Percentiles rank a stretch among this genome's conserved stretches.
These are phyloP conservation scores for Mycena latifolia DNA, from an alignment of 768 basidiomycete species.

Conservation along the genomic window DNA sequence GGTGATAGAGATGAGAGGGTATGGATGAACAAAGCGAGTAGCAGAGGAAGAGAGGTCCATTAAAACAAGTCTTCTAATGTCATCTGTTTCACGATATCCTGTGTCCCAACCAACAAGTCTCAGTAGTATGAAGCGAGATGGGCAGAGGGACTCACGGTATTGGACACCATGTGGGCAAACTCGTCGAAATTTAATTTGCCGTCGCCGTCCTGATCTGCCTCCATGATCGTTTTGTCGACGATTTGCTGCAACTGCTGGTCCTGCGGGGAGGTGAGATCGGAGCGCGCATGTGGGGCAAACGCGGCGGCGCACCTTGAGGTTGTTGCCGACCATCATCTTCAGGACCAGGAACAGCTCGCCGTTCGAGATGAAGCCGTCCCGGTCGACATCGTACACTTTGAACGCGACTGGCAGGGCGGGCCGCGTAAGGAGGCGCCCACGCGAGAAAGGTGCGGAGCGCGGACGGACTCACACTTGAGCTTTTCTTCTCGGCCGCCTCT, in stretches of 20 bases:
- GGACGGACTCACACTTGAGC: conserved; percentile 79
- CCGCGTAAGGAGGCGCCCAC: conserved; percentile 16
- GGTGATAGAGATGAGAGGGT: conserved; percentile 28
- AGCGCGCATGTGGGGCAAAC: conserved; percentile 15
- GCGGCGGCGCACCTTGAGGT: conserved; percentile 80
- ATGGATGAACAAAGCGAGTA: conserved; percentile 26
- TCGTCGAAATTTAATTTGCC: conserved; percentile 98
- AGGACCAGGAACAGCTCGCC: conserved; percentile 98
- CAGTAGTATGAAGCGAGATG: not conserved
- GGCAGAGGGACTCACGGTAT: conserved; percentile 74
- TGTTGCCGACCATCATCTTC: conserved; percentile 99
- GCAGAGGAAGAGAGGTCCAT: conserved; percentile 35
- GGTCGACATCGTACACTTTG: conserved; percentile 99
- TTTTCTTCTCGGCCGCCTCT: conserved; percentile 98
- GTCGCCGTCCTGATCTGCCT: conserved; percentile 98
- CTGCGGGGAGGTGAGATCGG: conserved; percentile 52
- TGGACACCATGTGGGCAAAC: conserved; percentile 96
- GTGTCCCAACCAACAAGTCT: conserved; percentile 1
- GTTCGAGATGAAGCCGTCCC: conserved; percentile 98
- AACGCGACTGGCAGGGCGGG: conserved; percentile 91
- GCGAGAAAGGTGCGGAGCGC: not conserved
- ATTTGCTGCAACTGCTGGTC: conserved; percentile 99
- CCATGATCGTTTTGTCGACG: conserved; percentile 99
- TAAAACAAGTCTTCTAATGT: conserved; percentile 94
- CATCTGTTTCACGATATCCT: conserved; percentile 99